A percentile compares a stretch with the other conserved stretches of the same genome.
Conservation (phyloP, 768 basidiomycete genomes). For the Wakefieldia striispora region DNA sequence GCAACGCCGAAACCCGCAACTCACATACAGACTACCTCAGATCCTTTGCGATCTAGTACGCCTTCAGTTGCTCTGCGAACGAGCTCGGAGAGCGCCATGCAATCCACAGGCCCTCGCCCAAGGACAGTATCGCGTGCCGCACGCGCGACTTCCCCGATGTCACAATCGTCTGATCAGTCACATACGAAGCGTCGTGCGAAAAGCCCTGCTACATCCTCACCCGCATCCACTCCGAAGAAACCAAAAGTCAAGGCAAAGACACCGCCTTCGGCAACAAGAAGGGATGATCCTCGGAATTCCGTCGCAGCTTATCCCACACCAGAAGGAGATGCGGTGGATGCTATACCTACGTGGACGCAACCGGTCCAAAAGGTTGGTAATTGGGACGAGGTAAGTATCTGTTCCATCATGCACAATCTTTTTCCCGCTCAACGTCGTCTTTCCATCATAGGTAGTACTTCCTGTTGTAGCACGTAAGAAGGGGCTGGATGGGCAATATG, state of each 20-base stretch:
- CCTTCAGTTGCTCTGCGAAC: conserved; percentile 38
- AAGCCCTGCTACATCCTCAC: conserved; percentile 43
- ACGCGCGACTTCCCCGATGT: conserved; percentile 31
- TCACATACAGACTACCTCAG: conserved; percentile 40
- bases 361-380: conserved; percentile 65
- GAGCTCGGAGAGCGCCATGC: conserved; percentile 41
- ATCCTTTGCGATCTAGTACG: conserved; percentile 43
- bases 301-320: conserved; percentile 70
- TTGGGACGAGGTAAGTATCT: conserved; percentile 73
- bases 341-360: conserved; percentile 82
- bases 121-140: conserved; percentile 25
- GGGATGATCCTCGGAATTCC: conserved; percentile 50
- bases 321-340: conserved; percentile 56
- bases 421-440: conserved; percentile 9
- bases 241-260: conserved; percentile 36
- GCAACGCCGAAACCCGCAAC: conserved; percentile 43
- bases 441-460: conserved; percentile 60
- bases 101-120: conserved; percentile 29
- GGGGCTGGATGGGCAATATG: conserved; percentile 69
- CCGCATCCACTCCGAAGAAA: conserved; percentile 40
- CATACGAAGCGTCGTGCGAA: conserved; percentile 46
- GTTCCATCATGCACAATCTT: not conserved
- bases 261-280: conserved; percentile 31
- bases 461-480: conserved; percentile 84
- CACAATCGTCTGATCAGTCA: conserved; percentile 28